Conservation (phyloP, 2,329 filamentous ascomycete genomes). For the Epichloe hybrida region DNA sequence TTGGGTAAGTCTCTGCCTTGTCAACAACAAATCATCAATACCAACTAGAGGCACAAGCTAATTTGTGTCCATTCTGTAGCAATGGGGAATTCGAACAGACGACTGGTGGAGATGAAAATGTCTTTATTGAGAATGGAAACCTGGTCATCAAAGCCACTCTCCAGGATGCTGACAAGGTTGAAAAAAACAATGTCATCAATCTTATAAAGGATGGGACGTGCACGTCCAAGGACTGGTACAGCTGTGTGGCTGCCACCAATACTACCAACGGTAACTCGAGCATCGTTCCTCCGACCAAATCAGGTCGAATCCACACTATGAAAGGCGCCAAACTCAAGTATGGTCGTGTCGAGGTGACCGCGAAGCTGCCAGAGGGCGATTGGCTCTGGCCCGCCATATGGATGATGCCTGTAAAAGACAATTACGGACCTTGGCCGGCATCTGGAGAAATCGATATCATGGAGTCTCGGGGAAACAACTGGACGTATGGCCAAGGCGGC, state of each 20-base stretch:
- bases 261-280: constrained; percentile 54
- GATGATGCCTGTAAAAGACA: constrained; percentile 63
- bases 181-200: constrained; percentile 53
- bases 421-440: constrained; percentile 63
- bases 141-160: constrained; percentile 68
- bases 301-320: constrained; percentile 65
- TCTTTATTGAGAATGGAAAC: constrained; percentile 54
- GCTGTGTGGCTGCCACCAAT: constrained; percentile 63
- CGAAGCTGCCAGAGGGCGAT: constrained; percentile 50
- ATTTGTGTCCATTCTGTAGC: constrained; percentile 23
- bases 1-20: constrained; percentile 43
- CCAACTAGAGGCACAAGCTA: background rate
- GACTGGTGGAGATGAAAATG: constrained; percentile 58
- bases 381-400: constrained; percentile 17
- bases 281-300: constrained; percentile 65
- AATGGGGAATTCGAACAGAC: constrained; percentile 80
- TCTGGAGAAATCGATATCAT: constrained; percentile 78
- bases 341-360: constrained; percentile 67
- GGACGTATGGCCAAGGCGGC: constrained; percentile 64
- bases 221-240: constrained; percentile 41
- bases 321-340: constrained; percentile 61
- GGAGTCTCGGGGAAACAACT: constrained; percentile 73
- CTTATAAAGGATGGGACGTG: constrained; percentile 53
- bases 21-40: background rate
- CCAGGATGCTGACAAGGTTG: constrained; percentile 53